These are phyloP conservation scores for Russula griseocarnosa DNA, from an alignment of 768 basidiomycete species.

Conservation along the genomic window DNA sequence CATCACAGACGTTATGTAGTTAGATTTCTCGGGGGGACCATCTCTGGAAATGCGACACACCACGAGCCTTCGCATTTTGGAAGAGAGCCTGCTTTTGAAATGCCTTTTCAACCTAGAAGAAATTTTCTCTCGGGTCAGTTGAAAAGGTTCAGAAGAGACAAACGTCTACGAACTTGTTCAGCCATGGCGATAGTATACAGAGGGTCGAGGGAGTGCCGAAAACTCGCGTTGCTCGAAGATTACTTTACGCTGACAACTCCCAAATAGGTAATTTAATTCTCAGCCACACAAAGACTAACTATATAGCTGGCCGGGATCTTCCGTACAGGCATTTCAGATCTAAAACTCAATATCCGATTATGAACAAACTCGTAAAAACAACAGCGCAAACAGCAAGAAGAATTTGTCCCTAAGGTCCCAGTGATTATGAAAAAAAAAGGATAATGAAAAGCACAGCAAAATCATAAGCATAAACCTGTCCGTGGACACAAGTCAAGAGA, in stretches of 20 bases:
- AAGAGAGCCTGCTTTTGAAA: slow-evolving; percentile 98
- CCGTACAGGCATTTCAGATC: slow-evolving; percentile 5
- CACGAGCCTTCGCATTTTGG: slow-evolving; percentile 92
- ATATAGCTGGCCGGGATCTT: slow-evolving; percentile 25
- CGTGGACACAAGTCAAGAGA: not conserved
- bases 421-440: not conserved
- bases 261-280: slow-evolving; percentile 17
- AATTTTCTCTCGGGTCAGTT: slow-evolving; percentile 1
- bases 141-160: not conserved
- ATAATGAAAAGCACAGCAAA: not conserved
- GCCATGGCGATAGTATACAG: slow-evolving; percentile 38
- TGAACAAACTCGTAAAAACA: not conserved
- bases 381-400: not conserved
- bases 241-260: slow-evolving; percentile 17
- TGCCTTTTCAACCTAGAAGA: slow-evolving; percentile 82
- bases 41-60: slow-evolving; percentile 47
- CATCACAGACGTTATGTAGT: not conserved
- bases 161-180: slow-evolving; percentile 37
- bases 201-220: slow-evolving; percentile 11
- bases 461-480: not conserved
- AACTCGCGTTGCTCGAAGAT: slow-evolving; percentile 6
- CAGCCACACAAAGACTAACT: slow-evolving; percentile 25
- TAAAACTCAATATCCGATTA: not conserved
- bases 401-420: slow-evolving; percentile 8
- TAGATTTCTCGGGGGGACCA: slow-evolving; percentile 1